A percentile compares a stretch with the other conserved stretches of the same genome.
Evolutionary conservation across 2,329 filamentous ascomycete genomes (phyloP).

Genomic region (Aspergillus quadrilineatus): DNA sequence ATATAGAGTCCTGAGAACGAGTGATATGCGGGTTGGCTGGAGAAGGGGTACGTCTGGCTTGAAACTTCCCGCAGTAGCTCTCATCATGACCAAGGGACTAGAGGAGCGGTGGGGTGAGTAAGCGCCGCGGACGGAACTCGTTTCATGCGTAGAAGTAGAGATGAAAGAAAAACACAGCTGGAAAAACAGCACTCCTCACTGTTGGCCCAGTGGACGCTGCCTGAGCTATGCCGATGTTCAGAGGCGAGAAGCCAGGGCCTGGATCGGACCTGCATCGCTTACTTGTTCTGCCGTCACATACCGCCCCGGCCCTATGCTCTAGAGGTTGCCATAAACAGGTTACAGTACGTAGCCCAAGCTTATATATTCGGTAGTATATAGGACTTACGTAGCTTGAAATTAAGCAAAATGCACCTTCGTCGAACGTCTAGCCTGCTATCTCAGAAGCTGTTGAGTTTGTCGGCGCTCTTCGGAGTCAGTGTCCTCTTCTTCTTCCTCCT

Average conservation of each 20-base stretch:
- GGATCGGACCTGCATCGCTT: neutral
- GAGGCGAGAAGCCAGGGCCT: neutral
- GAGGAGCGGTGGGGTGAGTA: constrained; percentile 15
- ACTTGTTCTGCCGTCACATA: constrained; percentile 2
- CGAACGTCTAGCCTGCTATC: neutral
- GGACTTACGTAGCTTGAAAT: neutral
- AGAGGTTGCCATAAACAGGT: neutral
- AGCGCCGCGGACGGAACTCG: constrained; percentile 9
- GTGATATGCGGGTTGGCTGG: constrained; percentile 16
- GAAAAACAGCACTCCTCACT: neutral
- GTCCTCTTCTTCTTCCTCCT: constrained; percentile 50
- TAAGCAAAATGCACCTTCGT: neutral
- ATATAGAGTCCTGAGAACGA: constrained; percentile 3
- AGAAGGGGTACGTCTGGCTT: constrained; percentile 24
- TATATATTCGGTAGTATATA: constrained; percentile 1
- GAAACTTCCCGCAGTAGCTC: constrained; percentile 27
- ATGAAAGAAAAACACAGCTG: neutral
- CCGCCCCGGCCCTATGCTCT: neutral
- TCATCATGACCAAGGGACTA: constrained; percentile 28
- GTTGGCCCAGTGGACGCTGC: neutral
- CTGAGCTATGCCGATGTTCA: constrained; percentile 4
- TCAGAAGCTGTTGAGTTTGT: constrained; percentile 25
- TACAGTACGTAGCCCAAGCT: neutral
- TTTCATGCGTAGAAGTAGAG: neutral
- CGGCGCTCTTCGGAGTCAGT: constrained; percentile 48